A percentile compares a stretch with the other conserved stretches of the same genome.
Evolutionary conservation across 2,329 filamentous ascomycete species (phyloP).

Genomic region (Arachnomyces sp.): DNA sequence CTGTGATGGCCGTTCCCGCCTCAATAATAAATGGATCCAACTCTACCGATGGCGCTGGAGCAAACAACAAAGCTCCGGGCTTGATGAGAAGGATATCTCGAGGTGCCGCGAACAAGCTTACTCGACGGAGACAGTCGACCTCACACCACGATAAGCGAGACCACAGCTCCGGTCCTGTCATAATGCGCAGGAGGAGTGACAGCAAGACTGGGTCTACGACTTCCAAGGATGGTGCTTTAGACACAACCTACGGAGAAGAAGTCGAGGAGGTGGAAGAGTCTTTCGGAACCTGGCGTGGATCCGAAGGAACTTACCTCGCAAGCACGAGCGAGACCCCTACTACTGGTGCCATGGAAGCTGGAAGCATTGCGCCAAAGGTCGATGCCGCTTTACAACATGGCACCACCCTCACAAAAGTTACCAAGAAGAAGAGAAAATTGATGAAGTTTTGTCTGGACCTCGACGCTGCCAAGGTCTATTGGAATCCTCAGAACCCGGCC

Average conservation of each 20-base stretch:
- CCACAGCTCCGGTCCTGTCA: conserved; percentile 79
- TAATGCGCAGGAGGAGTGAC: conserved; percentile 79
- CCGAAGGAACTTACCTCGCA: conserved; percentile 29
- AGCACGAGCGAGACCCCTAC: conserved; percentile 28
- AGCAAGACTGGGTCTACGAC: conserved; percentile 64
- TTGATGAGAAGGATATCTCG: conserved; percentile 81
- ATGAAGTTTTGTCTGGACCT: conserved; percentile 74
- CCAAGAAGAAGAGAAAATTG: conserved; percentile 66
- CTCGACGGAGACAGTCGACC: conserved; percentile 66
- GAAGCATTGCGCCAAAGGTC: conserved; percentile 56
- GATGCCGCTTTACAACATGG: conserved; percentile 70
- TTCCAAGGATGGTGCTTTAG: conserved; percentile 32
- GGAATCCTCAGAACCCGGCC: conserved; percentile 68
- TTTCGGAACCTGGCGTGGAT: conserved; percentile 33
- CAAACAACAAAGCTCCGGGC: conserved; percentile 47
- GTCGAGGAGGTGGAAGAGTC: conserved; percentile 39
- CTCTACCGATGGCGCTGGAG: conserved; percentile 7
- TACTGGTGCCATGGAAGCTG: conserved; percentile 26
- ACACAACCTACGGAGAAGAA: conserved; percentile 40
- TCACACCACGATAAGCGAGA: conserved; percentile 70
- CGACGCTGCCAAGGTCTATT: conserved; percentile 76
- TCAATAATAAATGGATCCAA: conserved; percentile 4
- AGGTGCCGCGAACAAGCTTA: conserved; percentile 62
- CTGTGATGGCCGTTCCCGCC: conserved; percentile 46
- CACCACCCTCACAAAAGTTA: conserved; percentile 70